phyloP scores from a whole-genome alignment of 495 filamentous ascomycete species.

The Diplogelasinospora grovesii region DNA sequence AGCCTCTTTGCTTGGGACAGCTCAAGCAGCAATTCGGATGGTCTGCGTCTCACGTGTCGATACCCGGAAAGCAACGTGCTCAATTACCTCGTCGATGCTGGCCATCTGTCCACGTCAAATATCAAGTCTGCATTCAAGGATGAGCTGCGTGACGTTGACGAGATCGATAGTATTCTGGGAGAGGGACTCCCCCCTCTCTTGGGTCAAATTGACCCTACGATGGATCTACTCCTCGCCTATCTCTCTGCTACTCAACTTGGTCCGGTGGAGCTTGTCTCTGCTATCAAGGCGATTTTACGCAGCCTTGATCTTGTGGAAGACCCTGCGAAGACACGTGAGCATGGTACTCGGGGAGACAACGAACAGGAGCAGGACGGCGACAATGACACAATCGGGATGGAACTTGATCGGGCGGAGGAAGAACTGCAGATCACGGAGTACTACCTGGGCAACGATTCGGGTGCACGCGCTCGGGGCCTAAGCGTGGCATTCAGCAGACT shows the following conservation, averaged over 20 bases:
- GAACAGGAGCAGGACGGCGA: constrained; percentile 23
- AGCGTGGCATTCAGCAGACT: constrained; percentile 56
- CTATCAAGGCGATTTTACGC: constrained; percentile 42
- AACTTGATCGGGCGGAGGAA: constrained; percentile 42
- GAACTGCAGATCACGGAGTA: constrained; percentile 46
- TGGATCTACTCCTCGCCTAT: constrained; percentile 52
- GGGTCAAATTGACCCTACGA: constrained; percentile 52
- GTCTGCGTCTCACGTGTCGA: constrained; percentile 37
- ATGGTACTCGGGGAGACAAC: constrained; percentile 14
- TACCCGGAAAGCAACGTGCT: constrained; percentile 48
- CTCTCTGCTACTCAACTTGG: constrained; percentile 45
- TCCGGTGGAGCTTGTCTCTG: constrained; percentile 39
- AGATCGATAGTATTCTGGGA: constrained; percentile 36
- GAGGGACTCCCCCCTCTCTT: constrained; percentile 55
- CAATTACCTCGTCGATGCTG: constrained; percentile 55
- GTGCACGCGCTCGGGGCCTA: constrained; percentile 37
- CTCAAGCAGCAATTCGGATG: constrained; percentile 19
- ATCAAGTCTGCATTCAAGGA: constrained; percentile 53
- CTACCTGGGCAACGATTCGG: constrained; percentile 34
- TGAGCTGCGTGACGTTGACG: constrained; percentile 35
- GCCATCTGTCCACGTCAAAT: constrained; percentile 56
- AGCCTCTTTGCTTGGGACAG: constrained; percentile 40
- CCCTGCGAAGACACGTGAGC: constrained; percentile 24
- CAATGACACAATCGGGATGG: constrained; percentile 36
- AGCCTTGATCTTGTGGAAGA: constrained; percentile 44